These are phyloP conservation scores for Melampsora abietis-canadensis DNA, from an alignment of 1,284 basidiomycete species.

Conservation along the genomic window DNA sequence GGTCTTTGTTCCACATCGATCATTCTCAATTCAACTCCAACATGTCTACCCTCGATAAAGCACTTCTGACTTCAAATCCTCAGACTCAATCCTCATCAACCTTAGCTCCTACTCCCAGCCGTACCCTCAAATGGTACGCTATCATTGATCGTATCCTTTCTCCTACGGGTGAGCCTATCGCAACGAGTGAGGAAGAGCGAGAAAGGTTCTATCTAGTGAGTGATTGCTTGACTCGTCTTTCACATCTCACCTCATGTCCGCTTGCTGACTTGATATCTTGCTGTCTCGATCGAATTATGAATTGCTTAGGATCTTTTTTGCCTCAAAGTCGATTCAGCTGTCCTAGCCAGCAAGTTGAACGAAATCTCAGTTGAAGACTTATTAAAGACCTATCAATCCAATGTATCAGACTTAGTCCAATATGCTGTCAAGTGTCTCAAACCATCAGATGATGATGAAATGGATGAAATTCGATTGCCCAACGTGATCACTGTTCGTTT, in stretches of 20 bases:
- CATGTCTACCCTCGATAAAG: neutral
- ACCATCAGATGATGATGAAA: constrained; percentile 18
- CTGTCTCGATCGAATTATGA: neutral
- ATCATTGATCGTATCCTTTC: constrained; percentile 26
- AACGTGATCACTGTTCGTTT: constrained; percentile 29
- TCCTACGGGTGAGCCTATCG: constrained; percentile 10
- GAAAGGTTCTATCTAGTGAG: constrained; percentile 36
- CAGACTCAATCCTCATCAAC: neutral
- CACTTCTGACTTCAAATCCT: neutral
- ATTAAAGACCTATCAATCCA: constrained; percentile 12
- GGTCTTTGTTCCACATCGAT: too few relatives aligned
- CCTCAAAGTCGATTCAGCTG: constrained; percentile 15
- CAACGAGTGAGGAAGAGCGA: constrained; percentile 3
- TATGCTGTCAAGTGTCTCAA: constrained; percentile 32
- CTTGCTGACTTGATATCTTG: neutral
- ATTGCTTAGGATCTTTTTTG: constrained; percentile 26
- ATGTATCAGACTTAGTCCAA: constrained; percentile 29
- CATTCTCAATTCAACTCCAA: too few relatives aligned
- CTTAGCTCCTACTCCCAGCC: neutral
- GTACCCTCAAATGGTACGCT: constrained; percentile 31
- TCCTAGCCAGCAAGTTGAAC: constrained; percentile 12
- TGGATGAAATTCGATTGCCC: constrained; percentile 32
- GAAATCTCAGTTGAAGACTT: constrained; percentile 15
- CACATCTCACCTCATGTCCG: neutral
- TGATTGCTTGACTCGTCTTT: neutral